phyloP scores from a whole-genome alignment of 768 basidiomycete genomes.

The Mycena floridula region DNA sequence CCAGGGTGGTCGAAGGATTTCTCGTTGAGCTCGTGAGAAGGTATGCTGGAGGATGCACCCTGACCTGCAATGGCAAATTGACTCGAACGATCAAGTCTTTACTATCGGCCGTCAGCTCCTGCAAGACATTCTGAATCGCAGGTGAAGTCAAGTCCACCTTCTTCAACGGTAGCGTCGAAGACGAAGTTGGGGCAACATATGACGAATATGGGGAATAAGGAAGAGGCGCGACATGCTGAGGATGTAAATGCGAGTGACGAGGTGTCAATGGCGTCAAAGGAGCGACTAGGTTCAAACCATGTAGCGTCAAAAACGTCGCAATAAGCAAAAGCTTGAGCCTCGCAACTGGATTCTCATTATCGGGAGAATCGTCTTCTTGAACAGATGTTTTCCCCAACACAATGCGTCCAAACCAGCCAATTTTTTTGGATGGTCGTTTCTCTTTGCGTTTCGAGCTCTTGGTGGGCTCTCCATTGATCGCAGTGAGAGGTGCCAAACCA shows the following conservation, averaged over 20 bases:
- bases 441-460: no score
- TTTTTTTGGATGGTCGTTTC: no score
- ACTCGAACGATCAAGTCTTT: background rate
- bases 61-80: constrained; percentile 7
- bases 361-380: constrained; percentile 22
- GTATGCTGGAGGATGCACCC: no score
- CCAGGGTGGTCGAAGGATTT: background rate
- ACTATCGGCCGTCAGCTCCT: constrained; percentile 41
- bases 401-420: no score
- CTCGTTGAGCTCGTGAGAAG: constrained; percentile 15
- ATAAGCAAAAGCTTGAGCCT: constrained; percentile 89
- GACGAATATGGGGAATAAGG: no score
- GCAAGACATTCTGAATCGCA: constrained; percentile 51
- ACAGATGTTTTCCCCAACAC: no score
- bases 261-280: constrained; percentile 74
- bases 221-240: background rate
- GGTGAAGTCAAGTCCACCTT: constrained; percentile 70
- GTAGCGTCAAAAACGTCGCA: constrained; percentile 84
- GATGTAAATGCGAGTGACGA: constrained; percentile 21
- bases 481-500: no score
- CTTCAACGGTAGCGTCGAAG: constrained; percentile 25
- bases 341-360: constrained; percentile 60
- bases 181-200: constrained; percentile 21
- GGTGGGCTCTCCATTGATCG: no score
- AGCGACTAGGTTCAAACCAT: constrained; percentile 88